A percentile compares a stretch with the other conserved stretches of the same genome.
Evolutionary conservation across 2,329 filamentous ascomycete species (phyloP).

Genomic region (Diaporthe nobilis): DNA sequence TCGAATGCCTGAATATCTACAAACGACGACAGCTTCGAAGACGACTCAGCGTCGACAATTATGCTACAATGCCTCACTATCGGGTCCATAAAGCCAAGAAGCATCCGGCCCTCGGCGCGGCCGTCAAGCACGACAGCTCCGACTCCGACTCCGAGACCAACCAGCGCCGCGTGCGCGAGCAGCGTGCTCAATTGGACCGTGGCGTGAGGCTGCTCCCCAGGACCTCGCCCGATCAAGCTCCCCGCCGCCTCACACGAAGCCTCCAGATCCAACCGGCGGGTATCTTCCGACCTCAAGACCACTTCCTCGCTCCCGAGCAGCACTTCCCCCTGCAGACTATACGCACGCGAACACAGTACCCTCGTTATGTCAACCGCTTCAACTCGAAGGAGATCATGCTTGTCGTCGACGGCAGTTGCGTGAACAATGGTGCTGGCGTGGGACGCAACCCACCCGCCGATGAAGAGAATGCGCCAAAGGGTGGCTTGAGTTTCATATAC

Average conservation of each 20-base stretch:
- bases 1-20: neutral
- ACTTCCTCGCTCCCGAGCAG: constrained; percentile 48
- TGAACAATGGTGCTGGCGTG: constrained; percentile 52
- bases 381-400: constrained; percentile 56
- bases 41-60: neutral
- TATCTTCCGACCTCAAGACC: constrained; percentile 47
- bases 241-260: constrained; percentile 43
- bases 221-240: neutral
- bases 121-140: neutral
- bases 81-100: neutral
- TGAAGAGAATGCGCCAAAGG: constrained; percentile 40
- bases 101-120: neutral
- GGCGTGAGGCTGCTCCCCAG: constrained; percentile 20
- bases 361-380: constrained; percentile 53
- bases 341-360: constrained; percentile 45
- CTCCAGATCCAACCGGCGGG: constrained; percentile 47
- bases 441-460: neutral
- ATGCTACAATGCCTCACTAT: neutral
- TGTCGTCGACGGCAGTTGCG: constrained; percentile 58
- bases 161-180: neutral
- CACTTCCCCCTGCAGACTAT: constrained; percentile 53
- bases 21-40: neutral
- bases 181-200: neutral
- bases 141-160: neutral
- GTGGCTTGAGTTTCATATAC: constrained; percentile 51